Evolutionary conservation across 352 stramenopile species (phyloP), one percentile per base, ranked within the genome.

Genomic region (Phytopythium litorale): DNA sequence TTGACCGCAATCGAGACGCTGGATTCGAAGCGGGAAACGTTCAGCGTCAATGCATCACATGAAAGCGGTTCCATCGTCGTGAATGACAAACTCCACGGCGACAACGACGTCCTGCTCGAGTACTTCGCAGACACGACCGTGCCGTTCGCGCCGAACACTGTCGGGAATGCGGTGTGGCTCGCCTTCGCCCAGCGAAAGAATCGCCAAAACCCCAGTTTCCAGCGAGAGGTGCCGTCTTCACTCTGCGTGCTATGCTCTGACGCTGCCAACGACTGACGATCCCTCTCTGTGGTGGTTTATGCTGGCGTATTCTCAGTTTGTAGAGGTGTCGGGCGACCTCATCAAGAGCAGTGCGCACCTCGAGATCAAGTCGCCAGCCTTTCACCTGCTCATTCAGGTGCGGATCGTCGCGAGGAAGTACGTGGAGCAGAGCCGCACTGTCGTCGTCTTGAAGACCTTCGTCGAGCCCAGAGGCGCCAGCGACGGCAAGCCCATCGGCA

Each of bases 61-160:
- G 13, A 15, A 3, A 35, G 4, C 5, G n/a, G n/a, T 3, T 56
- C 49, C 28, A n/a, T 59, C 38, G 1, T 7, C 4, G 37, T 59
- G n/a, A 59, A 50, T 13, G 38, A 69, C 25, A 57, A 56, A 12
- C 52, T 43, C 19, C 45, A 30, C 1, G 57, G 46, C 18, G 63
- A 68, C 16, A 43, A 59, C 12, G 62, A 61, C 52, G 62, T 69
- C 52, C n/a, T 66, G 21, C 55, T 69, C 45, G 62, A 69, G 51
- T 66, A 66, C 33, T 63, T 62, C 23, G 63, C 56, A 15, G 64
- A 49, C 25, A 59, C 60, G 16, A 50, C 32, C 13, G 40, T 57
- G 6, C 53, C 58, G 19, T 69, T 65, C 30, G 1, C 42, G 13
- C 42, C 12, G 8, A 43, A 28, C 9, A 35, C 48, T 12, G 53